Percentiles rank a stretch among this genome's conserved stretches.
These are phyloP conservation scores for Croton setiger DNA, from an alignment of 441 rosid genomes.

Conservation along the genomic window DNA sequence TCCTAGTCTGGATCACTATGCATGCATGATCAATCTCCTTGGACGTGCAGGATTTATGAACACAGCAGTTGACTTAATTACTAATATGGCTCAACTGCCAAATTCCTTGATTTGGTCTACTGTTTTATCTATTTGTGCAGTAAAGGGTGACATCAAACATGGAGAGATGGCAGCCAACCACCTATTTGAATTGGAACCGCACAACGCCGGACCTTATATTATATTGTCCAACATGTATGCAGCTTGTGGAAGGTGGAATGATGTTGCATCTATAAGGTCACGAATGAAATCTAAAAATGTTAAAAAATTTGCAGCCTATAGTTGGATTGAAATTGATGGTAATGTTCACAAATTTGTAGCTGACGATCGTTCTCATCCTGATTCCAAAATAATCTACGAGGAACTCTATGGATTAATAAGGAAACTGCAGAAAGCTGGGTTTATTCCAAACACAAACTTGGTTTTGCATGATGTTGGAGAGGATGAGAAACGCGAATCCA, in stretches of 20 bases:
- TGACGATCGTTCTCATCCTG: constrained; percentile 54
- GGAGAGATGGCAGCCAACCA: constrained; percentile 48
- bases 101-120: constrained; percentile 63
- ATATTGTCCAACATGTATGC: constrained; percentile 76
- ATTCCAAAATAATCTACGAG: constrained; percentile 38
- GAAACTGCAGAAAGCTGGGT: constrained; percentile 44
- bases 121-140: constrained; percentile 64
- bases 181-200: constrained; percentile 53
- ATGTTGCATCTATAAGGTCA: constrained; percentile 57
- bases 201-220: constrained; percentile 65
- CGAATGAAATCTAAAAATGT: constrained; percentile 68
- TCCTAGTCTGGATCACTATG: constrained; percentile 74
- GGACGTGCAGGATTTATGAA: constrained; percentile 63
- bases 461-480: constrained; percentile 55
- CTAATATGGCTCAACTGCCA: constrained; percentile 57
- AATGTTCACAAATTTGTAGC: constrained; percentile 69
- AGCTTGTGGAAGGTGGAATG: constrained; percentile 65
- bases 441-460: constrained; percentile 37
- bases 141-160: constrained; percentile 43
- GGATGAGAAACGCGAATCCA: constrained; percentile 52
- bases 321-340: constrained; percentile 77
- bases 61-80: constrained; percentile 67
- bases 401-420: constrained; percentile 39
- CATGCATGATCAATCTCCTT: constrained; percentile 78
- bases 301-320: constrained; percentile 71